These are phyloP conservation scores for Populus alba DNA, from an alignment of 345 rosid species.

Conservation along the genomic window DNA sequence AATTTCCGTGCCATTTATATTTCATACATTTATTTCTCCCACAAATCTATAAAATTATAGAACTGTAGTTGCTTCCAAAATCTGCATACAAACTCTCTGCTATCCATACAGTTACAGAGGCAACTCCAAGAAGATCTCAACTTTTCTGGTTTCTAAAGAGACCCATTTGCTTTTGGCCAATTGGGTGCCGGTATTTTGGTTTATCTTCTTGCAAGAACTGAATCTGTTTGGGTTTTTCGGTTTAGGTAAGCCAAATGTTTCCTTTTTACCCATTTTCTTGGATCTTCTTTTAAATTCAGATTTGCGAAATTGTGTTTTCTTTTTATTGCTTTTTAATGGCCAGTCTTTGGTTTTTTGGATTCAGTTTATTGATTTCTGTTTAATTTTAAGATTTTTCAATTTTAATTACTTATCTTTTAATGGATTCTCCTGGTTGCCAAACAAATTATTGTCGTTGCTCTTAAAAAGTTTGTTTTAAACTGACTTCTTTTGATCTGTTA, in stretches of 20 bases:
- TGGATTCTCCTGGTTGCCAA: neutral
- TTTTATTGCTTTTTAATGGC: neutral
- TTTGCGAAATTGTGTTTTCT: neutral
- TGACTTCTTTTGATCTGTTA: neutral
- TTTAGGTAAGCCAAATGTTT: constrained; percentile 27
- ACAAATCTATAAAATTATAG: neutral
- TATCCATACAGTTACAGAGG: neutral
- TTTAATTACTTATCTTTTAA: neutral
- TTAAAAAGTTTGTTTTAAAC: neutral
- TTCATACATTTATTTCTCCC: neutral
- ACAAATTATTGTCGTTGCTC: neutral
- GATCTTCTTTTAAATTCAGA: constrained; percentile 19
- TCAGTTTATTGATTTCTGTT: neutral
- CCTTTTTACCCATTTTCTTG: constrained; percentile 9
- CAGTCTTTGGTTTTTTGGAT: neutral
- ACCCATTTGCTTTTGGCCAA: constrained; percentile 20
- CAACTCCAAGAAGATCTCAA: constrained; percentile 1
- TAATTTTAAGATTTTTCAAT: neutral
- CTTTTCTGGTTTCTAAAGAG: neutral
- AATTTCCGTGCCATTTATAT: neutral
- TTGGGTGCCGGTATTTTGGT: constrained; percentile 16
- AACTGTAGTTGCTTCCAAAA: neutral
- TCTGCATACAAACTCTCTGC: neutral
- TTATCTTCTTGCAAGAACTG: constrained; percentile 23
- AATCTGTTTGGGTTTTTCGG: constrained; percentile 16